Evolutionary conservation across 306 rosid genomes (phyloP), one percentile per base, ranked within the genome.

Genomic region (Hippophae gyantsensis): DNA sequence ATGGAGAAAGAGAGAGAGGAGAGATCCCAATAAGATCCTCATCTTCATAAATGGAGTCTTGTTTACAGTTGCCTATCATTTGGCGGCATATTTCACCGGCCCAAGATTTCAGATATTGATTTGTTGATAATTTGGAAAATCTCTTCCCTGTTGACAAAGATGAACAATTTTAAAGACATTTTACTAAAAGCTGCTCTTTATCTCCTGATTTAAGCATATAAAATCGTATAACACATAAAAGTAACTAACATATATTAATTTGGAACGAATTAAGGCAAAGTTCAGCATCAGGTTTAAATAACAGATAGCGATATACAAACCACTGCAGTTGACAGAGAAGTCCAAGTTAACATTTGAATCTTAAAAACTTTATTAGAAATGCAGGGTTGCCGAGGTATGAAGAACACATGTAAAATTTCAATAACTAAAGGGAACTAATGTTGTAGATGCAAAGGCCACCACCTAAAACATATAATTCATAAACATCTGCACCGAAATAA

Each of bases 281-380:
- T 9, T 8, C 44, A 53, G 56, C 48, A 55, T 90, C 78, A 7
- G 98, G 98, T 69, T 87, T 90, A 84, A 90, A 90, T 65, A 90
- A 41, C 75, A 90, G 95, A 69, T 85, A 90, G n/a, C 98, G 98
- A 70, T 87, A 87, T 59, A 71, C 49, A 67, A 90, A 90, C 98
- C 96, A 90, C 98, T 90, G 96, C 71, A 85, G 78, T 46, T 58
- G 68, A 73, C 45, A 71, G 5, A 69, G 3, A 72, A 63, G 53
- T 27, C 73, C 44, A n/a, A 52, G 74, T 79, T 62, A 79, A 13
- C 46, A 12, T 54, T 26, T 13, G 48, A 48, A 76, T 18, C 5
- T 7, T 38, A 52, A 60, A n/a, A 23, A 23, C 14, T 0, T 2
- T 27, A 0, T 27, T 27, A 3, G 38, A 27, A 18, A 18, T 18